phyloP scores from a whole-genome alignment of 768 basidiomycete genomes.

The Ramaria sp. region DNA sequence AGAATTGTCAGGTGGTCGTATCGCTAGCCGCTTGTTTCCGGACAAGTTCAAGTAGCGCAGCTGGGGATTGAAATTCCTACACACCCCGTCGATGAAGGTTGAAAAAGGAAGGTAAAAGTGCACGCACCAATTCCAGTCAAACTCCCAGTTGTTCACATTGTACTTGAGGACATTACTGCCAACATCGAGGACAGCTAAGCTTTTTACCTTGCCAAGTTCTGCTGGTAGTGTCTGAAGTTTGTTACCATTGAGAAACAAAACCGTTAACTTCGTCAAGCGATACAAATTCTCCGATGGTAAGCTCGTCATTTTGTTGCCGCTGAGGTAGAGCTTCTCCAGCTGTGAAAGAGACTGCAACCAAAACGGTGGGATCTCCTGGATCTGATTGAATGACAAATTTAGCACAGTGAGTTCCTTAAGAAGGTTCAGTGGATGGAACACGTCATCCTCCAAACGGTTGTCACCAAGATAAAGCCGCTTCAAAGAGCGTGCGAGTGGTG shows the following conservation, averaged over 20 bases:
- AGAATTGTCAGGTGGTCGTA: slow-evolving; percentile 56
- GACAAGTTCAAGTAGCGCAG: slow-evolving; percentile 93
- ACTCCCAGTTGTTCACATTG: slow-evolving; percentile 97
- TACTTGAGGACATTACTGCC: slow-evolving; percentile 92
- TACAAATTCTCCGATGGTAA: slow-evolving; percentile 86
- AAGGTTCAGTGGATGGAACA: slow-evolving; percentile 60
- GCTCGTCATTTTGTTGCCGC: slow-evolving; percentile 88
- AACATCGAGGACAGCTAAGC: slow-evolving; percentile 75
- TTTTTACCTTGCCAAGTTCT: slow-evolving; percentile 76
- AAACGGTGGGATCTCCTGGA: slow-evolving; percentile 72
- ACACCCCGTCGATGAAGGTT: neutral
- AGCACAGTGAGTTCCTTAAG: slow-evolving; percentile 71
- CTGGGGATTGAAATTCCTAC: slow-evolving; percentile 92
- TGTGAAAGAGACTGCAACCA: slow-evolving; percentile 60
- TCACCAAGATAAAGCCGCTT: slow-evolving; percentile 81
- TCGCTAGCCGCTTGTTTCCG: slow-evolving; percentile 92
- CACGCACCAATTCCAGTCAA: slow-evolving; percentile 95
- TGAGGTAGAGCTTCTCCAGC: slow-evolving; percentile 83
- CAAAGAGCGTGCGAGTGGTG: slow-evolving; percentile 57
- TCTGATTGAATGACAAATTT: slow-evolving; percentile 91
- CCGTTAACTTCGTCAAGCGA: slow-evolving; percentile 50
- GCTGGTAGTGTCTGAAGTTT: slow-evolving; percentile 84
- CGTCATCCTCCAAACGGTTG: slow-evolving; percentile 76
- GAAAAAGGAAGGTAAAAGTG: neutral
- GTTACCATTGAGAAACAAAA: slow-evolving; percentile 90